Base-by-base conservation (phyloP, 2,329 filamentous ascomycete genomes). In the Aureobasidium sp. region DNA sequence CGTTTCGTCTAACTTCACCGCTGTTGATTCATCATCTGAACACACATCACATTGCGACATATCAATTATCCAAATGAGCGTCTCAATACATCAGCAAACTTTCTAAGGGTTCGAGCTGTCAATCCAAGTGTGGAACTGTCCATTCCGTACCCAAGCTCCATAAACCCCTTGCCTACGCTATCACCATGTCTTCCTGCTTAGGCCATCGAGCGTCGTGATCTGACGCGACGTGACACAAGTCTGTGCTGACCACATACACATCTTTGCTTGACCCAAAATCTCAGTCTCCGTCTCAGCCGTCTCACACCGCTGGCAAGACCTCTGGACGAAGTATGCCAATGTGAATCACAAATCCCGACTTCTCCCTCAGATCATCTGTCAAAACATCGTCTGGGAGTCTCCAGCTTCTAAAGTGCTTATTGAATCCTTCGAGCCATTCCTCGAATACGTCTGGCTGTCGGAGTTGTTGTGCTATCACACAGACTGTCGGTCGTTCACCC, bases 391-490 rank as follows among this genome's bases (percentile, higher is more conserved):
- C 86, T 0, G 86, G 84, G 6, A 96, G 74, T 62, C 89, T 82
- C 90, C 91, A 97, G 8, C 88, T 85, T 11, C 79, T 78, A 69
- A 97, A 97, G 9, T 73, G 71, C 36, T 71, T 71, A 63, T 83
- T 75, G 66, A 96, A 92, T 58, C 83, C 82, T 64, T 78, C 78
- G 53, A 96, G 75, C 90, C 92, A 97, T 15, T 80, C 77, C 68
- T 93, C 87, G 67, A 97, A 94, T 6, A 97, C 90, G 37, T 92
- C 88, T 2, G 89, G 84, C 32, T 90, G 87, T 34, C 94, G 85
- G 53, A 97, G 82, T 74, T 97, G 93, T 77, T 97, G 93, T 29
- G 90, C 93, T 55, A 97, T 81, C 6, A 97, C 75, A 70, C 89
- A 92, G 0, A 96, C 66, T 5, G 89, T 88, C 3, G 88, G 82